phyloP scores from a whole-genome alignment of 2,329 filamentous ascomycete species.

The Fusarium lateritium region DNA sequence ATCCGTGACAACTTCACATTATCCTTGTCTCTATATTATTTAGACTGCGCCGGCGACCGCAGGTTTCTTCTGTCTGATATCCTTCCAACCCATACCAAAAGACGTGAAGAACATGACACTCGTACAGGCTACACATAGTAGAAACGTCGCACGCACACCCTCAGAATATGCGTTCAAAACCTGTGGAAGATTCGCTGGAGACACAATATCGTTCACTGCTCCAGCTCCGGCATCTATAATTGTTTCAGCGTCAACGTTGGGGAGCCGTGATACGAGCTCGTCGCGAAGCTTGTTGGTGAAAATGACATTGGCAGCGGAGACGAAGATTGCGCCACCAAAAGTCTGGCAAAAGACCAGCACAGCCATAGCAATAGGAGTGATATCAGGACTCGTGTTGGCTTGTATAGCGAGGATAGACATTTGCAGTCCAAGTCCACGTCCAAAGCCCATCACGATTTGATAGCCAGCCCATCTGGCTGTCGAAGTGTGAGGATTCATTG shows the following conservation, averaged over 20 bases:
- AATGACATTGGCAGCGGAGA: conserved; percentile 55
- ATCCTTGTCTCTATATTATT: background rate
- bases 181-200: conserved; percentile 49
- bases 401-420: conserved; percentile 55
- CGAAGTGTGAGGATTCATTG: conserved; percentile 54
- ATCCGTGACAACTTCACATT: too few relatives aligned
- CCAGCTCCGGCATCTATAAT: conserved; percentile 62
- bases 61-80: conserved; percentile 57
- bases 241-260: conserved; percentile 47
- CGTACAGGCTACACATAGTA: conserved; percentile 52
- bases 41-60: conserved; percentile 34
- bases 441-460: conserved; percentile 59
- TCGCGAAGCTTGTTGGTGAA: conserved; percentile 52
- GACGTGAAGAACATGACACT: conserved; percentile 52
- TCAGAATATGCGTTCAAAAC: conserved; percentile 60
- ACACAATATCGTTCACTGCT: conserved; percentile 54
- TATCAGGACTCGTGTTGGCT: conserved; percentile 43
- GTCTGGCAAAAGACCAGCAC: conserved; percentile 47
- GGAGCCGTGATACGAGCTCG: conserved; percentile 51
- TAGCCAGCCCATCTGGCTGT: conserved; percentile 61
- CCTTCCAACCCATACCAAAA: conserved; percentile 63
- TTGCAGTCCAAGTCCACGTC: conserved; percentile 62
- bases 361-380: conserved; percentile 49
- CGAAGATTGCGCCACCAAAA: conserved; percentile 62
- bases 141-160: conserved; percentile 52